A percentile compares a stretch with the other conserved stretches of the same genome.
phyloP scores from a whole-genome alignment of 768 basidiomycete species.

The Leccinum imitatum region DNA sequence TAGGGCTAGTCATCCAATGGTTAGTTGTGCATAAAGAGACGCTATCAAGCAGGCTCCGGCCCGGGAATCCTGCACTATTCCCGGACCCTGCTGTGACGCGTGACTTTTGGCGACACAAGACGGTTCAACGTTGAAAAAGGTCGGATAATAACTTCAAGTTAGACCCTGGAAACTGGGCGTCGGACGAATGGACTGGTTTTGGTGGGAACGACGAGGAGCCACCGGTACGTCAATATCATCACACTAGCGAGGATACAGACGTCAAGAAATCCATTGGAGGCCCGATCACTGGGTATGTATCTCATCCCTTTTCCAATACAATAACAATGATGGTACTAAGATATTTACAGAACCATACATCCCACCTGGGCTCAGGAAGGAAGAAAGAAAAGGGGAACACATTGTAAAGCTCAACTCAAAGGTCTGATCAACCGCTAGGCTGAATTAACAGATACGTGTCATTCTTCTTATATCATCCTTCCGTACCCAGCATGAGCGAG shows the following conservation, averaged over 20 bases:
- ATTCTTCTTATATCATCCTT: neutral
- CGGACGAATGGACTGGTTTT: too few relatives aligned
- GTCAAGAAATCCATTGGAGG: slow-evolving; percentile 1
- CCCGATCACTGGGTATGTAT: slow-evolving; percentile 14
- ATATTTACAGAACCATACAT: slow-evolving; percentile 54
- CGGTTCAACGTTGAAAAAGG: too few relatives aligned
- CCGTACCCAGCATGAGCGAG: slow-evolving; percentile 71
- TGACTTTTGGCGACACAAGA: too few relatives aligned
- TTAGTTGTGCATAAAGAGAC: neutral
- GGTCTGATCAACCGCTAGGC: slow-evolving; percentile 83
- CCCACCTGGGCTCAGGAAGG: slow-evolving; percentile 73
- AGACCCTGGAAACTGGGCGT: too few relatives aligned
- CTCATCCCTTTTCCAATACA: neutral
- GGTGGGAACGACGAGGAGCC: too few relatives aligned
- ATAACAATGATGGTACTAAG: neutral
- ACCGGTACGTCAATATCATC: neutral
- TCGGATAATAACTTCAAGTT: too few relatives aligned
- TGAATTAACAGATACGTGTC: neutral
- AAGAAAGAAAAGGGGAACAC: slow-evolving; percentile 38
- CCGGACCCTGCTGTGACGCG: too few relatives aligned
- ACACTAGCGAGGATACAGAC: neutral
- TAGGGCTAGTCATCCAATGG: neutral
- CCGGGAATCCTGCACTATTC: too few relatives aligned
- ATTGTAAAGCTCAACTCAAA: slow-evolving; percentile 74
- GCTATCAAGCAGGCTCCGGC: too few relatives aligned